Percentiles rank a stretch among this genome's conserved stretches.
Evolutionary conservation across 495 filamentous ascomycete genomes (phyloP).

Genomic region (Podospora pseudopauciseta): DNA sequence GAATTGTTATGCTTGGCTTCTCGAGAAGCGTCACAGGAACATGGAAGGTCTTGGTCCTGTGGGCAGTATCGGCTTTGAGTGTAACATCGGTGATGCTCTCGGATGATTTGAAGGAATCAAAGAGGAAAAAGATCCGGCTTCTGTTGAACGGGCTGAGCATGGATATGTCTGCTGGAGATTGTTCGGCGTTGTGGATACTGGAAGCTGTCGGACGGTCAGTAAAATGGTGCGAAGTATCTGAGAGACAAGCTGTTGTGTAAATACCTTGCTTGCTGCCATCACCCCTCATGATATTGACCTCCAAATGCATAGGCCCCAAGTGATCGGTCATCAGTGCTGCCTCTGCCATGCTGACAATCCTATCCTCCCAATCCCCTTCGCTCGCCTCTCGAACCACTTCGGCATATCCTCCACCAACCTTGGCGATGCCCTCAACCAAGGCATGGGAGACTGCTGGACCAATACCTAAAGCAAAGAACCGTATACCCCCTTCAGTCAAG

Average conservation of each 20-base stretch:
- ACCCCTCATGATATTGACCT: not conserved
- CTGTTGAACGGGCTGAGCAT: conserved; percentile 14
- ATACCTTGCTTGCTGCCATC: conserved; percentile 9
- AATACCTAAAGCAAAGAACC: conserved; percentile 22
- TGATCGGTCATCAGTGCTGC: conserved; percentile 19
- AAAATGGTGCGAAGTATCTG: not conserved
- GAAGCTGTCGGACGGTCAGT: not conserved
- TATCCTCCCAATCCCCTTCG: conserved; percentile 20
- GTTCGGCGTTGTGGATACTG: conserved; percentile 2
- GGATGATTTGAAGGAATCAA: conserved; percentile 2
- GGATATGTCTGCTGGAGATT: conserved; percentile 19
- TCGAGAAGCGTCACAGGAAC: conserved; percentile 12
- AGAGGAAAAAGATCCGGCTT: conserved; percentile 17
- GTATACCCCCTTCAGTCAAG: conserved; percentile 16
- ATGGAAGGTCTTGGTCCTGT: not conserved
- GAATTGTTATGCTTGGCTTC: conserved; percentile 12
- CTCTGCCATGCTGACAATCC: conserved; percentile 20
- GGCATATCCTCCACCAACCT: conserved; percentile 19
- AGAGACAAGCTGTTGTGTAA: not conserved
- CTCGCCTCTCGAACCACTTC: conserved; percentile 15
- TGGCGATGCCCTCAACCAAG: conserved; percentile 22
- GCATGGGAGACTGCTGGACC: conserved; percentile 19
- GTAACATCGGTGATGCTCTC: not conserved
- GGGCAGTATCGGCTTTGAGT: not conserved
- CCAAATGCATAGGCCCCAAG: conserved; percentile 16